Percentiles rank a stretch among this genome's conserved stretches.
Evolutionary conservation across 345 rosid species (phyloP).

Genomic region (Arabidopsis suecica): DNA sequence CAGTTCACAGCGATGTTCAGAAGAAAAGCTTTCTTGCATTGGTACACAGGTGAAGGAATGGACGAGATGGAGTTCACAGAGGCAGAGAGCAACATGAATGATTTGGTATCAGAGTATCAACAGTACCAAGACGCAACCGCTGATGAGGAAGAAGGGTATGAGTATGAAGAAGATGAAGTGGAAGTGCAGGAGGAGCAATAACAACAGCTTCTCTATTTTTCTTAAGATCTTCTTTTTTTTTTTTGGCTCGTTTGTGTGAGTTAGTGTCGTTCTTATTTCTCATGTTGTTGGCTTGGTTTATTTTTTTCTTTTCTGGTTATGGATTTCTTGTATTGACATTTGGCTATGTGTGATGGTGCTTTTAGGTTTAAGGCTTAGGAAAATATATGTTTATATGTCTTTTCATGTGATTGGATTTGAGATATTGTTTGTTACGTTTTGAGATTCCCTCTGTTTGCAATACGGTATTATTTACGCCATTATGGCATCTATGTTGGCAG

Average conservation of each 20-base stretch:
- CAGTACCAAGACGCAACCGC: constrained; percentile 84
- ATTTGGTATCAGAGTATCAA: constrained; percentile 76
- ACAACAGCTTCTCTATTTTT: constrained; percentile 19
- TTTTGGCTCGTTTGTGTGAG: constrained; percentile 32
- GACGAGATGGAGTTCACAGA: constrained; percentile 91
- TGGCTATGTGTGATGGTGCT: constrained; percentile 27
- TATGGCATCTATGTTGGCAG: neutral
- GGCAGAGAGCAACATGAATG: constrained; percentile 84
- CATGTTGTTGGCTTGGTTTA: constrained; percentile 29
- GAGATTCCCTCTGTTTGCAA: neutral
- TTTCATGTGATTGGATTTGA: constrained; percentile 28
- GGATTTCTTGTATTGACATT: constrained; percentile 26
- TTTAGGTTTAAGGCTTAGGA: constrained; percentile 25
- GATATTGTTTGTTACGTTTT: constrained; percentile 13
- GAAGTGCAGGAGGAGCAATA: constrained; percentile 57
- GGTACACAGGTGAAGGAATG: constrained; percentile 90
- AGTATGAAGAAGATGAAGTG: constrained; percentile 62
- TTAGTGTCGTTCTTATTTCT: constrained; percentile 25
- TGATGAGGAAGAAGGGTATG: constrained; percentile 70
- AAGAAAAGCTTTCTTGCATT: constrained; percentile 75
- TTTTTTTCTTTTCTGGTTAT: neutral
- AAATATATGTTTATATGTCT: constrained; percentile 34
- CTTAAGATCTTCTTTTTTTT: neutral
- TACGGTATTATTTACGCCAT: neutral
- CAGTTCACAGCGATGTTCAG: constrained; percentile 83